phyloP scores from a whole-genome alignment of 768 basidiomycete genomes.

The Cystobasidium tubakii region DNA sequence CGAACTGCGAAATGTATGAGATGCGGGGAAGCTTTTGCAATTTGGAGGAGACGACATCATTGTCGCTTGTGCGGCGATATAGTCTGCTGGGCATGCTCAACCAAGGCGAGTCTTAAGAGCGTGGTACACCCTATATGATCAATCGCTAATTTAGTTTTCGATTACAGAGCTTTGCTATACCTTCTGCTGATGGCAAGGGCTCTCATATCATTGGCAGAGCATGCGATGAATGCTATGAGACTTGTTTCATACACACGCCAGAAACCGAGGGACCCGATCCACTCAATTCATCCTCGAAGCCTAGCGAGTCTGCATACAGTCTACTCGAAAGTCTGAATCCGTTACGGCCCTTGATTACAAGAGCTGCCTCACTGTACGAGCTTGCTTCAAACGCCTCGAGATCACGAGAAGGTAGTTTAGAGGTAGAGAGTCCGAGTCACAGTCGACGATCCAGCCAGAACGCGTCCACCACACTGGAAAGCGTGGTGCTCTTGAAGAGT shows the following conservation, averaged over 20 bases:
- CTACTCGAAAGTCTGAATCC: neutral
- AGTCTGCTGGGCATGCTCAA: constrained; percentile 77
- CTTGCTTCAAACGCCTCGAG: neutral
- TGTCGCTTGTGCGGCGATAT: constrained; percentile 91
- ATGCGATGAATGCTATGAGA: constrained; percentile 30
- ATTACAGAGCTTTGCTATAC: constrained; percentile 32
- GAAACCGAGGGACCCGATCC: neutral
- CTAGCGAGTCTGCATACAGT: neutral
- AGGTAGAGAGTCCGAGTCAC: neutral
- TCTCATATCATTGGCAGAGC: constrained; percentile 12
- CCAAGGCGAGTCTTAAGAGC: constrained; percentile 56
- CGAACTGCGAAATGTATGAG: constrained; percentile 79
- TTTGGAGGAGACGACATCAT: constrained; percentile 93
- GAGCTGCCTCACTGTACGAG: neutral
- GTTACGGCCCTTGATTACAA: neutral
- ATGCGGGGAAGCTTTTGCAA: constrained; percentile 75
- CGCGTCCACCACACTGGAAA: neutral
- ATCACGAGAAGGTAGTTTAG: neutral
- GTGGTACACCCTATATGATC: neutral
- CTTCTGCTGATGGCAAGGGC: neutral
- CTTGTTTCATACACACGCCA: constrained; percentile 8
- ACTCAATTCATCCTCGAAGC: neutral
- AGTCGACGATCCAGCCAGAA: constrained; percentile 2
- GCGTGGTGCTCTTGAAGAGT: constrained; percentile 15
- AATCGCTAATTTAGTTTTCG: neutral